Evolutionary conservation across 257 asterid species (phyloP), one percentile per base, ranked within the genome.

Genomic region (Lycium barbarum): DNA sequence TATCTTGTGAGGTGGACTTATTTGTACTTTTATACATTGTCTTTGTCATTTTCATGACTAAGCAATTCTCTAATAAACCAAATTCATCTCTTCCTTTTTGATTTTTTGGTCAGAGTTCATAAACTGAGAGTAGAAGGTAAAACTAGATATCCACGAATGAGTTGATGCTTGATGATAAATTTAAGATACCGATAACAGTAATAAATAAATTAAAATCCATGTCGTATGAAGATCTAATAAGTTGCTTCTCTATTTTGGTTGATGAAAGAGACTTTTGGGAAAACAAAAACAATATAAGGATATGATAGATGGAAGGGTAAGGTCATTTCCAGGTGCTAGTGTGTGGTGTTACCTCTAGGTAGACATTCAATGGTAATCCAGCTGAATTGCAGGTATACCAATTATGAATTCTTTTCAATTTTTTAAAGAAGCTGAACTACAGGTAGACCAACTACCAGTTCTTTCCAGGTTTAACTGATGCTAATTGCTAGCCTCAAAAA

Each of bases 1-100:
- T 84, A 91, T 85, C 98, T 97, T 90, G 96, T 90, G 86, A 95
- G 98, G 99, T 97, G 87, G 85, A 85, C 76, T 62, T 72, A 87
- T 63, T 84, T 86, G 57, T 26, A 9, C 43, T 76, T 17, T 76
- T 22, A 53, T 76, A 63, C 82, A 51, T 22, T 15, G 1, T 53
- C 45, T 49, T 76, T 0, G 38, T 73, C 63, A 51, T 51, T 76
- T 20, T 51, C 63, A 26, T 51, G 47, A 26, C 38, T 51, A 14
- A 36, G 63, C 63, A 26, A 26, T 76, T 49, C 40, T 7, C 82
- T 51, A 51, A 14, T 26, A 76, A 76, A 51, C 45, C 63, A 3
- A 14, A 51, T 76, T 22, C 47, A 26, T 14, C 45, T 76, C 63
- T 22, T 53, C 22, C 61, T 51, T 51, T 53, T 49, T 13, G 33